Evolutionary conservation across 73 alveolate genomes (phyloP).

Genomic region (Paraurostyla sp.): DNA sequence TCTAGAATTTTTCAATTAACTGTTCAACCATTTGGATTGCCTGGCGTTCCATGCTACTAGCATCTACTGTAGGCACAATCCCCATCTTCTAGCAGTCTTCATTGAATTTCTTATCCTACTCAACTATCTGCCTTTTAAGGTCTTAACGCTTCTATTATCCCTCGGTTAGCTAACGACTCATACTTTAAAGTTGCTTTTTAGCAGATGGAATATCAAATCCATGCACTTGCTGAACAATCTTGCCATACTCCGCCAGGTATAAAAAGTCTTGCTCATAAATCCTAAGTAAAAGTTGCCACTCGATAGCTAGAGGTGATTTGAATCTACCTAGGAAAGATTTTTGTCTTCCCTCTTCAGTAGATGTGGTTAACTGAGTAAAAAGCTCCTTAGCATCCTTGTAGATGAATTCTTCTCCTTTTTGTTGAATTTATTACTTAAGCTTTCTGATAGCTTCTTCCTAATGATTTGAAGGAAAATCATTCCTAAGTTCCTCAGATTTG

Average conservation of each 20-base stretch:
- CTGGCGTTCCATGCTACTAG: conserved; percentile 13
- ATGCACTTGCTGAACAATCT: conserved; percentile 39
- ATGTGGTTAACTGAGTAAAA: background rate
- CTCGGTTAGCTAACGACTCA: background rate
- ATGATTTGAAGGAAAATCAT: conserved; percentile 13
- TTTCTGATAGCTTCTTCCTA: conserved; percentile 11
- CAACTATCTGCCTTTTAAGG: conserved; percentile 17
- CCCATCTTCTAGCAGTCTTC: conserved; percentile 43
- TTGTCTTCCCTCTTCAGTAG: conserved; percentile 41
- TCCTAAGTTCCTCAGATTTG: conserved; percentile 31
- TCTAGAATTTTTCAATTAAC: background rate
- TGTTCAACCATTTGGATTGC: background rate
- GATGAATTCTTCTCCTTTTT: conserved; percentile 29
- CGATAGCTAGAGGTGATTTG: conserved; percentile 24
- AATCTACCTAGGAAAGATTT: conserved; percentile 31
- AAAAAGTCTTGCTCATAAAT: conserved; percentile 11
- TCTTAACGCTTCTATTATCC: background rate
- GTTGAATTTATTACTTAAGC: background rate
- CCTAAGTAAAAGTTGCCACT: conserved; percentile 33
- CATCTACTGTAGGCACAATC: conserved; percentile 31
- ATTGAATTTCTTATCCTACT: conserved; percentile 22
- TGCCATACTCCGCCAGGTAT: conserved; percentile 52
- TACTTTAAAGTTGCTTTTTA: background rate
- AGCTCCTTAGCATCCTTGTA: conserved; percentile 35
- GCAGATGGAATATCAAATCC: conserved; percentile 47